Base-by-base conservation (phyloP, 1,284 basidiomycete genomes). In the Xerocomus alliaceus region DNA sequence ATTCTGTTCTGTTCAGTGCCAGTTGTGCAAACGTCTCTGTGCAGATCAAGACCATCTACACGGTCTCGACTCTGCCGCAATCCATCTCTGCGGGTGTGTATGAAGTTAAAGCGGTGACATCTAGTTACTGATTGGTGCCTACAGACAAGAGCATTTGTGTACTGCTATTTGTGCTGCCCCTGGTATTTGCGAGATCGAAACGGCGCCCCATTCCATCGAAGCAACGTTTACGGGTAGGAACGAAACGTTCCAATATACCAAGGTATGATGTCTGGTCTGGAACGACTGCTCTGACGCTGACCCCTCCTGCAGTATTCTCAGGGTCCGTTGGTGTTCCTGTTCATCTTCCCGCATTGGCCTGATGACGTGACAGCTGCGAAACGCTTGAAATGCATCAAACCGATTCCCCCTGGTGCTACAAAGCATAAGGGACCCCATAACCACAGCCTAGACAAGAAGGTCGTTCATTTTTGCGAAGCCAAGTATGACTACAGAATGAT, bases 1-100 rank as follows among this genome's bases (percentile, higher is more conserved):
- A n/a, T 78, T 80, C 34, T 88, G 87, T 63, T 84, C 87, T 1
- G 66, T 88, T 7, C 65, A 70, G 6, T 88, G 86, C 63, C 76
- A 82, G 54, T 66, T 88, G 5, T 88, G 87, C 67, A 82, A 80
- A 60, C 78, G 85, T 18, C 71, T 85, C 8, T 88, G 87, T 60
- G 73, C 80, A 7, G 68, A 73, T 42, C 62, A 68, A 18, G 76
- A 86, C 56, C 87, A 88, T 71, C 74, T 88, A 54, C 87, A 88
- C 64, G 84, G 79, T 3, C 70, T 86, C 0, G 65, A 80, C 5
- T 42, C 60, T 0, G 65, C 62, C 20, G 76, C 78, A 0, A 62
- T 80, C n/a, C 87, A 88, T 74, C 78, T 88, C 22, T 88, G 87
- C 77, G 86, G 85, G 85, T 87, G 45, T 35, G 83, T 78, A 13